Base-by-base conservation (phyloP, 2,329 filamentous ascomycete species). In the Colletotrichum sp. region DNA sequence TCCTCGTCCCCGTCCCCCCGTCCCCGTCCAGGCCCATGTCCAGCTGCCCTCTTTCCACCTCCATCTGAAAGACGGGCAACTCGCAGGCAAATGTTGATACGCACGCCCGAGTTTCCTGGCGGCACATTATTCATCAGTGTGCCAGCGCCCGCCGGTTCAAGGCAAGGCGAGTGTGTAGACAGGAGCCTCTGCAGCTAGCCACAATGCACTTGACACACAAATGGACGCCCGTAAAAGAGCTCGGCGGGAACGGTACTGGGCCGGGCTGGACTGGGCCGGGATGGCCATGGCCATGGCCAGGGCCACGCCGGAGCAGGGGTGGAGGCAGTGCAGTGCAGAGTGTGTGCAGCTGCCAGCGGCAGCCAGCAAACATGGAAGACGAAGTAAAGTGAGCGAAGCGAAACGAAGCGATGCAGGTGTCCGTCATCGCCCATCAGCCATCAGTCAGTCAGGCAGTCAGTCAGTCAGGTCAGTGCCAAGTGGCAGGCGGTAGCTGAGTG, bases 241-340 rank as follows among this genome's bases (percentile, higher is more conserved):
- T 28, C 21, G 55, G 55, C 55, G 55, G 55, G 26, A 24, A 59
- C 55, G 26, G 55, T 59, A 49, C 44, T 21, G 44, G 44, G 10
- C 44, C 44, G 32, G 30, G 62, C 62, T 28, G 57, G 57, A 21
- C 57, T 26, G 32, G 49, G 68, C 21, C 36, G 62, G 62, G 49
- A 32, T 64, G 39, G 39, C 39, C 39, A 44, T 39, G 62, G 60
- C 34, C 28, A 30, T 30, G 28, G 28, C 30, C 63, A 24, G 21
- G 60, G 30, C 39, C 28, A 71, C 39, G 21, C 65, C 32, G 68
- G 69, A 66, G 64, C 70, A 72, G 64, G 70, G 70, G 64, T 72
- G 64, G 36, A 65, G 64, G 64, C 64, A 39, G 70, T 72, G 70
- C 70, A 72, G 62, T 28, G 30, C 28, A 34, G 66, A 30, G 55